Conservation (phyloP, 2,329 filamentous ascomycete genomes). For the Ceratocystis variospora region DNA sequence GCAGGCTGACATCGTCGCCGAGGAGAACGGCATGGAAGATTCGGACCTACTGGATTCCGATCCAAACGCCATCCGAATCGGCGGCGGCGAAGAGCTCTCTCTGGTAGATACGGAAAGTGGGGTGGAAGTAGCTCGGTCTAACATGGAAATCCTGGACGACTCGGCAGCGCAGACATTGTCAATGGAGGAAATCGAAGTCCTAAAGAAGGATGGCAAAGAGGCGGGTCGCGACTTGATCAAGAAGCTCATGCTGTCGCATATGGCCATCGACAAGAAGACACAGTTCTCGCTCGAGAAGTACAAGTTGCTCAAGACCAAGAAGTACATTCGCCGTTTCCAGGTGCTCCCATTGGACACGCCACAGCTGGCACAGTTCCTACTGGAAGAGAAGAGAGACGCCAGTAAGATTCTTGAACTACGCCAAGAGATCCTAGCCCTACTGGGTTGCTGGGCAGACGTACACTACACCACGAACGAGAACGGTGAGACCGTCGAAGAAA, state of each 20-base stretch:
- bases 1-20: slow-evolving; percentile 59
- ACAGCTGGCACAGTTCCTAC: slow-evolving; percentile 59
- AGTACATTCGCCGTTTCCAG: slow-evolving; percentile 81
- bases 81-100: slow-evolving; percentile 31
- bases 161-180: slow-evolving; percentile 61
- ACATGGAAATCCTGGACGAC: slow-evolving; percentile 46
- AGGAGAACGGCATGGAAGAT: slow-evolving; percentile 27
- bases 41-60: slow-evolving; percentile 35
- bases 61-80: slow-evolving; percentile 29
- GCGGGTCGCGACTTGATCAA: slow-evolving; percentile 82
- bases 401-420: slow-evolving; percentile 72
- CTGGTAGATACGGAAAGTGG: slow-evolving; percentile 31
- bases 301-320: slow-evolving; percentile 82
- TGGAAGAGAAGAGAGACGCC: slow-evolving; percentile 62
- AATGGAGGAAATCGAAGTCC: slow-evolving; percentile 60
- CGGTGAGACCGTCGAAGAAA: slow-evolving; percentile 22
- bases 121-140: slow-evolving; percentile 39
- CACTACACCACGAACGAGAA: slow-evolving; percentile 47
- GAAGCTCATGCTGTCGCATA: slow-evolving; percentile 83
- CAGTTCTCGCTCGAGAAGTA: slow-evolving; percentile 90
- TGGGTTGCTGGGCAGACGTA: slow-evolving; percentile 82
- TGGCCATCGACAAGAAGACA: slow-evolving; percentile 85
- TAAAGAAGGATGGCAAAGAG: slow-evolving; percentile 57
- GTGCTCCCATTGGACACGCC: slow-evolving; percentile 71
- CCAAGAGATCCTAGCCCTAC: slow-evolving; percentile 66